Percentiles rank a stretch among this genome's conserved stretches.
These are phyloP conservation scores for Fusarium nelsonii DNA, from an alignment of 2,329 filamentous ascomycete species.

Conservation along the genomic window DNA sequence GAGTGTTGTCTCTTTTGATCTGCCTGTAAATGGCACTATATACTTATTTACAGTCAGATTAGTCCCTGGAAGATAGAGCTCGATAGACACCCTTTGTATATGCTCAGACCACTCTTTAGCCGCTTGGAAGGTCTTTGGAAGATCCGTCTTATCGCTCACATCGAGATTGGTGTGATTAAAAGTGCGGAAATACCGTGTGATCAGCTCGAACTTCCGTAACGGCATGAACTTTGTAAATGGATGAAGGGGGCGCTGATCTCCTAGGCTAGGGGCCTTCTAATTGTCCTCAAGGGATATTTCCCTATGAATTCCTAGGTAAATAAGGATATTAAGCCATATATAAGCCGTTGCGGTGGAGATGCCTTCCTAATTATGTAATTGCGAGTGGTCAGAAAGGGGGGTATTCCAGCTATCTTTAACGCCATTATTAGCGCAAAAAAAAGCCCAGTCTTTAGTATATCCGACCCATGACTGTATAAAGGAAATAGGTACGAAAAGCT, in stretches of 20 bases:
- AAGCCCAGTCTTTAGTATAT: neutral
- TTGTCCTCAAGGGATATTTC: too few species aligned
- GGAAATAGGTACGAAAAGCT: neutral
- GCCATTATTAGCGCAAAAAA: neutral
- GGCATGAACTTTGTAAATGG: too few species aligned
- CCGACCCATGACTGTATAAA: neutral
- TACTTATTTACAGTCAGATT: slow-evolving; percentile 2
- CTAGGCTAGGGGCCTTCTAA: too few species aligned
- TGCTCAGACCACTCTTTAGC: neutral
- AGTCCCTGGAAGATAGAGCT: neutral
- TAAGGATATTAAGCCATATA: neutral
- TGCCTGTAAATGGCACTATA: slow-evolving; percentile 9
- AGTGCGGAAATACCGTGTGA: neutral
- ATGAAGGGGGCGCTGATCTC: too few species aligned
- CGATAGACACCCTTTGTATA: neutral
- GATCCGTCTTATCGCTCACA: neutral
- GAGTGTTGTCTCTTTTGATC: neutral
- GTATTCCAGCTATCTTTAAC: neutral
- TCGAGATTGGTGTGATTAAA: neutral
- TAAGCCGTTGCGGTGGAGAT: neutral
- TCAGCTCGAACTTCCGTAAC: neutral
- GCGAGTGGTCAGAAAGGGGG: neutral
- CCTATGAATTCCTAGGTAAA: neutral
- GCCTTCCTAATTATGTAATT: neutral
- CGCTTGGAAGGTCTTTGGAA: slow-evolving; percentile 6